Conservation (phyloP, 768 basidiomycete genomes). For the Tricholoma terreum region DNA sequence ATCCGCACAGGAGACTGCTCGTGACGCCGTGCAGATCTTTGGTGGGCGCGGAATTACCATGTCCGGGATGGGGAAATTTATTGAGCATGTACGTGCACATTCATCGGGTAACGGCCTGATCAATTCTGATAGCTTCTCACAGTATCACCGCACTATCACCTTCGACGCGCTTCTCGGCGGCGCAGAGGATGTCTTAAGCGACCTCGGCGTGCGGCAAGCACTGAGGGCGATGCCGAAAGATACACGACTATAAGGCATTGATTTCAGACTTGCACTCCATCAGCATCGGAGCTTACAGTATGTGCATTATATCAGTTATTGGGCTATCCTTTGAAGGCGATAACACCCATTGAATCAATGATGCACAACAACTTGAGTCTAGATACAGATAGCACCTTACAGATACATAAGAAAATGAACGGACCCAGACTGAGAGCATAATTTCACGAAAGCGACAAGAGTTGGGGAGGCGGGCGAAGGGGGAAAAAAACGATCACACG, state of each 20-base stretch:
- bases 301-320: neutral
- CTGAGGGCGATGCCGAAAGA: slow-evolving; percentile 60
- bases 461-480: neutral
- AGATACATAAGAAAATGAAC: neutral
- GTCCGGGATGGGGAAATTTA: slow-evolving; percentile 74
- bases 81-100: slow-evolving; percentile 61
- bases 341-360: neutral
- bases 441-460: neutral
- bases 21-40: slow-evolving; percentile 62
- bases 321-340: no score
- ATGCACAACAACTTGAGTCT: neutral
- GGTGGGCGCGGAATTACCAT: slow-evolving; percentile 85
- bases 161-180: slow-evolving; percentile 75
- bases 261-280: neutral
- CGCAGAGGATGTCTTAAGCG: slow-evolving; percentile 62
- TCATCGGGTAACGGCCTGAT: neutral
- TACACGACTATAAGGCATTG: slow-evolving; percentile 45
- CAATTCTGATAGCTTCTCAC: neutral
- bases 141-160: slow-evolving; percentile 65
- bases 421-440: neutral
- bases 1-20: slow-evolving; percentile 63
- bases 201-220: slow-evolving; percentile 67
- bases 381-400: neutral
- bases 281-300: neutral
- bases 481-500: slow-evolving; percentile 12